Evolutionary conservation across 148 eudicot species (phyloP), one percentile per base, ranked within the genome.

Genomic region (Rhododendron mucronatum): DNA sequence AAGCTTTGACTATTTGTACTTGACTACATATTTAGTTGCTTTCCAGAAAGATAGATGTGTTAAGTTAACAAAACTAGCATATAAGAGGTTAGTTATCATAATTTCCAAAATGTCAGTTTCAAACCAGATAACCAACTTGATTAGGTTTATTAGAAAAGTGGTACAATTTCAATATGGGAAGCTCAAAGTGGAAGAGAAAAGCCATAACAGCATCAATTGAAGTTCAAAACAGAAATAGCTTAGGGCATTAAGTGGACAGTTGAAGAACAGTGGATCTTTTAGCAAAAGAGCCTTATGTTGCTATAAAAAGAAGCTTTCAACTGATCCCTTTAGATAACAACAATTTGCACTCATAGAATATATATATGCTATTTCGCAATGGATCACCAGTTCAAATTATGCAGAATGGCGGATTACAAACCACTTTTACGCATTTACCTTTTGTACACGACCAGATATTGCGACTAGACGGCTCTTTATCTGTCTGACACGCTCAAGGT

Each of bases 401-500:
- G 55, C 21, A 13, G 48, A 37, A 37, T 12, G 77, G 33, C 67
- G 35, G 81, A 26, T 45, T 28, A 2, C 30, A 73, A 73, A 48
- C 13, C 21, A 74, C 45, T 37, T 45, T 77, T 65, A 81, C 82
- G 26, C 73, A 48, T 45, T 51, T 87, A 93, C 95, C 95, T 92
- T 93, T 69, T 93, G 95, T 15, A 93, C 95, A 45, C 95, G 94
- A 67, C 93, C 95, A 41, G 93, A 90, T 79, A 93, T 86, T 37
- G 91, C 91, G 59, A 93, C 94, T 84, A 93, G 87, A 39, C 92
- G 92, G 59, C 93, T 92, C 87, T 93, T 93, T 75, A 93, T 93
- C 84, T 93, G 95, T 63, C 95, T 87, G 18, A 92, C 94, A 59
- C 91, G 95, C 71, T 93, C 95, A n/a, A 93, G 90, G 80, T 92